Percentiles rank a stretch among this genome's conserved stretches.
phyloP scores from a whole-genome alignment of 306 rosid genomes.

The Prunus armeniaca region DNA sequence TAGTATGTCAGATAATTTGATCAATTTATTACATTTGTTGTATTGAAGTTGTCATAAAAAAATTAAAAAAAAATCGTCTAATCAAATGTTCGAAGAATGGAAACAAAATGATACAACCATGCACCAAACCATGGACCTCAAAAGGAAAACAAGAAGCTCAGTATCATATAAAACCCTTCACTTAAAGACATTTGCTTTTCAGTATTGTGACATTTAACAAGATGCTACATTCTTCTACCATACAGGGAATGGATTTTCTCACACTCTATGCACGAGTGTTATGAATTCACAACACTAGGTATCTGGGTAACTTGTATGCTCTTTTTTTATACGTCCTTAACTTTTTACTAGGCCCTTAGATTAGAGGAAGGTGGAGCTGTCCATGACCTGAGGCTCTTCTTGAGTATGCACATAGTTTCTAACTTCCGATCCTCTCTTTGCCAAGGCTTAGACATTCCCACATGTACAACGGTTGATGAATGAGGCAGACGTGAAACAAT shows the following conservation, averaged over 20 bases:
- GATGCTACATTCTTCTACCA: neutral
- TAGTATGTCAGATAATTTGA: too few relatives aligned
- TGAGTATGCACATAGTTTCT: neutral
- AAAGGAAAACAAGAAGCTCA: neutral
- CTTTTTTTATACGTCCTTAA: constrained; percentile 9
- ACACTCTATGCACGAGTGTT: neutral
- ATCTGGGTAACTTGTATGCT: neutral
- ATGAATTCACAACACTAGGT: neutral
- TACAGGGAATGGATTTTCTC: too few relatives aligned
- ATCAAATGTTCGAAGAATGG: neutral
- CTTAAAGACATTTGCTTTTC: neutral
- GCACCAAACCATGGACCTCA: too few relatives aligned
- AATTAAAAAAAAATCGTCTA: neutral
- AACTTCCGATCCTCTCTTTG: constrained; percentile 10
- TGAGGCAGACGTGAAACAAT: neutral
- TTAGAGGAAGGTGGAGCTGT: constrained; percentile 18
- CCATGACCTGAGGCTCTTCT: constrained; percentile 20
- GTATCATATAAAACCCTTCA: too few relatives aligned
- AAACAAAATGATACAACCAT: neutral
- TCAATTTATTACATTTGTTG: too few relatives aligned
- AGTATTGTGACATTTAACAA: neutral
- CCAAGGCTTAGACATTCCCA: constrained; percentile 20
- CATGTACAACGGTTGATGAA: constrained; percentile 17
- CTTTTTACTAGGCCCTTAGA: constrained; percentile 10
- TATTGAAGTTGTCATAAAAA: too few relatives aligned